These are phyloP conservation scores for Fusarium stilboides DNA, from an alignment of 2,329 filamentous ascomycete genomes.

Conservation along the genomic window DNA sequence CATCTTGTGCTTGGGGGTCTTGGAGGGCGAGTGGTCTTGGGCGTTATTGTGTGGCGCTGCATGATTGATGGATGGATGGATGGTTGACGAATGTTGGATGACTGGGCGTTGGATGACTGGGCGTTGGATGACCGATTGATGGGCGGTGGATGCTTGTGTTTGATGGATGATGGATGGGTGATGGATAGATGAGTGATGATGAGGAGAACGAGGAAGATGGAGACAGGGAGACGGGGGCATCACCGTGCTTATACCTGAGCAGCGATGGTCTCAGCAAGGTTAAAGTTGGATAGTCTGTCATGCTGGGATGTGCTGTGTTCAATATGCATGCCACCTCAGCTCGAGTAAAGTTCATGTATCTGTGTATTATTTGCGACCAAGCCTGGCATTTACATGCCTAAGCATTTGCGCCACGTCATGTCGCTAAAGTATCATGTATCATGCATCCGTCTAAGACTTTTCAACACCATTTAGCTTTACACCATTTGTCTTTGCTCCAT, in stretches of 20 bases:
- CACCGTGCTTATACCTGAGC: neutral
- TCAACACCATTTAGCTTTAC: neutral
- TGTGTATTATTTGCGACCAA: neutral
- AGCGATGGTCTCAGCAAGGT: neutral
- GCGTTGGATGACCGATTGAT: neutral
- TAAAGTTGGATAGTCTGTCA: neutral
- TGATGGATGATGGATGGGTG: neutral
- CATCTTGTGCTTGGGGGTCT: too few relatives aligned
- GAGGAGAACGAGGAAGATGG: neutral
- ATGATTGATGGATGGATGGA: too few relatives aligned
- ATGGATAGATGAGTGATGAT: neutral
- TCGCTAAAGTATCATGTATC: neutral
- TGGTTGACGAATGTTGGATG: neutral
- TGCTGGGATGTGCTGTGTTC: neutral
- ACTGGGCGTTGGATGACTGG: neutral
- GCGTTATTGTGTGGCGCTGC: too few relatives aligned
- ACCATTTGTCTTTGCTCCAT: neutral
- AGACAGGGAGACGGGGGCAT: neutral
- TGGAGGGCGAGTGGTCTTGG: too few relatives aligned
- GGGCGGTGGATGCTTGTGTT: neutral
- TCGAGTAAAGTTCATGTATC: neutral
- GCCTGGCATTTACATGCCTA: neutral
- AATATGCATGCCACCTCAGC: neutral
- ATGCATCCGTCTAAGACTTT: neutral
- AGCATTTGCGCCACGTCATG: neutral